A percentile compares a stretch with the other conserved stretches of the same genome.
phyloP scores from a whole-genome alignment of 306 rosid genomes.

The Sesbania bispinosa region DNA sequence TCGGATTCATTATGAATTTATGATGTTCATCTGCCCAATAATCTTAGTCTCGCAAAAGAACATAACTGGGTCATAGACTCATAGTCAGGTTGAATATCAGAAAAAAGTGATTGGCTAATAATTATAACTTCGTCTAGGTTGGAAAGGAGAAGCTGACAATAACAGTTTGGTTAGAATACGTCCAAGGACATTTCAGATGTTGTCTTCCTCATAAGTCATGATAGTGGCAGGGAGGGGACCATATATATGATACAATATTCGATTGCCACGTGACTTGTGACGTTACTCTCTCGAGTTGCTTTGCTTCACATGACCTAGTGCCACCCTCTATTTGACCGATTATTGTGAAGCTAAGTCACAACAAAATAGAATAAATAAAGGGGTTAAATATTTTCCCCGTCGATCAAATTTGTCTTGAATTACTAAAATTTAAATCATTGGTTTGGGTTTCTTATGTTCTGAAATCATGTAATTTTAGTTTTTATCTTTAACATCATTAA shows the following conservation, averaged over 20 bases:
- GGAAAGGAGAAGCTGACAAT: background rate
- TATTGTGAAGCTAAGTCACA: no score
- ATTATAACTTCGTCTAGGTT: background rate
- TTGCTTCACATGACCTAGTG: no score
- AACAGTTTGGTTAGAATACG: background rate
- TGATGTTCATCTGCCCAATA: background rate
- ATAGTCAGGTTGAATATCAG: background rate
- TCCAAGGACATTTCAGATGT: background rate
- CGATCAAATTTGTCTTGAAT: no score
- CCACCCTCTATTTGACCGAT: no score
- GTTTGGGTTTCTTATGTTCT: no score
- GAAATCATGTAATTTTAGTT: no score
- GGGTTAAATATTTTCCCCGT: no score
- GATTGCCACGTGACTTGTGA: background rate
- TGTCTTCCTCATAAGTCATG: background rate
- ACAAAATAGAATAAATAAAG: no score
- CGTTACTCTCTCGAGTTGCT: background rate
- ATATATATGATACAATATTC: background rate
- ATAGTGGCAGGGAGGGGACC: no score
- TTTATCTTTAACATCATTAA: no score
- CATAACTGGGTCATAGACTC: background rate
- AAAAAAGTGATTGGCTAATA: background rate
- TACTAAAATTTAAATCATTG: no score
- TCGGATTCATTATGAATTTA: background rate
- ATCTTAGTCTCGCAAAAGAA: background rate